Base-by-base conservation (phyloP, 768 basidiomycete species). In the Lactifluus piperatus region DNA sequence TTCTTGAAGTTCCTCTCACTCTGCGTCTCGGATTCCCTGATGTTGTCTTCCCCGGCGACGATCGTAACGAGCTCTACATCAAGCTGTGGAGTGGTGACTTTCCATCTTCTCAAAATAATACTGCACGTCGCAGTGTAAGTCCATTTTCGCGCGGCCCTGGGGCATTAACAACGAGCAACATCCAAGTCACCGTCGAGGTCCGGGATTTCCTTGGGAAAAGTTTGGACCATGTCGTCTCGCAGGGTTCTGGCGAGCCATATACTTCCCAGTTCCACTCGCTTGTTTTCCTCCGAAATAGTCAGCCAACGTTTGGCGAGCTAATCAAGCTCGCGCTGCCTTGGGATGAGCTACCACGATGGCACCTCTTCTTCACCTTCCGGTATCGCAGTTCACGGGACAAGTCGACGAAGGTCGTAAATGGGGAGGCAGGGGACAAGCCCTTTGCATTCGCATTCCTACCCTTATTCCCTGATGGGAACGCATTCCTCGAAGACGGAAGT, bases 1-100 rank as follows among this genome's bases (percentile, higher is more conserved):
- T 97, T 24, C 85, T 87, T 59, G 90, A 88, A 64, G 81, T 83
- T 9, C 88, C 94, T 0, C 80, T 85, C 47, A 94, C 93, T 2
- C 74, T 87, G 13, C 88, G 92, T 3, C 83, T 98, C 34, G 93
- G 93, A 30, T 98, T 98, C 69, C 90, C 95, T 0, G 95, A 98
- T 65, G 94, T 97, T 7, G 94, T 95, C 9, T 94, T 94, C 68
- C 94, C 94, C 3, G 91, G 89, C 7, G 88, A 91, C 62, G 73
- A 83, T n/a, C 84, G 95, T 16, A 97, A 98, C 67, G 95, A 98
- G 64, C 78, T 97, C 13, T 98, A 97, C 71, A 81, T 97, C 75
- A 97, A 97, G 71, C 80, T 98, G 0, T 97, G 94, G 94, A 87
- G 85, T 56, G 95, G 91, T 39, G 88, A 93, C 62, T 98, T 98